These are phyloP conservation scores for Beauveria sp. DNA, from an alignment of 2,329 filamentous ascomycete species.

Conservation along the genomic window DNA sequence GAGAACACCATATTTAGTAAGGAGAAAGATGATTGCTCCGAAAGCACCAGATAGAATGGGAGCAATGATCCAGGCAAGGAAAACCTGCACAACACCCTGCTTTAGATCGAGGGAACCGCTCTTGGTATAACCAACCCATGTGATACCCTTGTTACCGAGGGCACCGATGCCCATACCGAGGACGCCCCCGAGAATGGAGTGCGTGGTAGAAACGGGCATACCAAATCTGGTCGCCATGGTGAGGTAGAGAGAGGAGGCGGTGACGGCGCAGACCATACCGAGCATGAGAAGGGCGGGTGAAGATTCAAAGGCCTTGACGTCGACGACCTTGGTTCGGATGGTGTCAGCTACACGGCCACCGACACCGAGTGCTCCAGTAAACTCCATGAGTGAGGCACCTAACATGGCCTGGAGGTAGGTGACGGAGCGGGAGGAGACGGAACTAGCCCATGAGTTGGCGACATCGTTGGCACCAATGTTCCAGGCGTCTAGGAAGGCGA, in stretches of 20 bases:
- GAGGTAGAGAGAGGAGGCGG: slow-evolving; percentile 47
- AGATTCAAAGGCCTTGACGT: slow-evolving; percentile 36
- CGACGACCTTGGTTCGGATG: slow-evolving; percentile 53
- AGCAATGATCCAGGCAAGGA: slow-evolving; percentile 54
- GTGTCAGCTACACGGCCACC: slow-evolving; percentile 54
- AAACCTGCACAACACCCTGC: slow-evolving; percentile 49
- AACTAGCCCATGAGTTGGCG: slow-evolving; percentile 69
- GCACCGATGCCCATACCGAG: slow-evolving; percentile 52
- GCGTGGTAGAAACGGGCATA: slow-evolving; percentile 54
- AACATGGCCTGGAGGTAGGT: slow-evolving; percentile 54
- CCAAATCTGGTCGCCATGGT: slow-evolving; percentile 47
- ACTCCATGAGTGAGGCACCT: slow-evolving; percentile 52
- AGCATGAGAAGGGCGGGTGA: slow-evolving; percentile 49
- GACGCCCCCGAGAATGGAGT: slow-evolving; percentile 52
- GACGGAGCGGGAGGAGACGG: slow-evolving; percentile 61
- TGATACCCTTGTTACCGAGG: slow-evolving; percentile 42
- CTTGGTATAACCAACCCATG: slow-evolving; percentile 42
- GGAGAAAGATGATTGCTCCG: slow-evolving; percentile 44
- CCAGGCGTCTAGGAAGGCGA: slow-evolving; percentile 59
- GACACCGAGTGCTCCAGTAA: slow-evolving; percentile 52
- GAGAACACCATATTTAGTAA: slow-evolving; percentile 51
- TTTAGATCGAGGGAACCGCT: slow-evolving; percentile 29
- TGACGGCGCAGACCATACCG: slow-evolving; percentile 48
- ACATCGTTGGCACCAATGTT: slow-evolving; percentile 59
- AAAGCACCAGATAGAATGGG: slow-evolving; percentile 48